Conservation (phyloP, 176 grass and related monocot genomes). For the Secale cereale region DNA sequence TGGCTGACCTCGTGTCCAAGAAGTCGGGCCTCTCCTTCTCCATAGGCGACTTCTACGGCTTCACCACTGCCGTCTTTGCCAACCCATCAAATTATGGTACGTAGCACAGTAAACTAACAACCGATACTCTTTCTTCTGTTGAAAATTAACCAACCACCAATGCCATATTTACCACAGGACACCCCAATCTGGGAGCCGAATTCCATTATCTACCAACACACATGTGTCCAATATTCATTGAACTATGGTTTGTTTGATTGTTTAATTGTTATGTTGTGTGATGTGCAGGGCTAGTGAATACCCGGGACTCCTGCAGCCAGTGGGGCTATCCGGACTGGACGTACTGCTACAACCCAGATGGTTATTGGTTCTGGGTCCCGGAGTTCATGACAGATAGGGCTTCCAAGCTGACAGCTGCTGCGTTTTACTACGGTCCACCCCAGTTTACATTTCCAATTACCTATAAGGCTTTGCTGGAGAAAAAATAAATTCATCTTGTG, state of each 20-base stretch:
- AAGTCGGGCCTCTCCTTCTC: neutral
- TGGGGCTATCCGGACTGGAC: neutral
- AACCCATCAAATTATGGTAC: neutral
- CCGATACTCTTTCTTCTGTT: neutral
- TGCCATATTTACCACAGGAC: no score
- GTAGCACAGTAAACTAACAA: neutral
- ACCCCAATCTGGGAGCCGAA: no score
- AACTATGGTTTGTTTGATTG: no score
- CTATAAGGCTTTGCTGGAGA: neutral
- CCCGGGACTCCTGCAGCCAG: neutral
- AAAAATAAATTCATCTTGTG: neutral
- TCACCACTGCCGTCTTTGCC: neutral
- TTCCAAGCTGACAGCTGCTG: neutral
- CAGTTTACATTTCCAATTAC: slow-evolving; percentile 3
- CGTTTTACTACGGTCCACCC: neutral
- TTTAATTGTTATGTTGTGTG: neutral
- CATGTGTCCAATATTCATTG: no score
- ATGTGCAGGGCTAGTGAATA: slow-evolving; percentile 1
- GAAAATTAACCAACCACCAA: no score
- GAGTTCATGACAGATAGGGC: neutral
- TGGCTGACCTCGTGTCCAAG: neutral
- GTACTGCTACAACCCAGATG: neutral
- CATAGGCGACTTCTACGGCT: neutral
- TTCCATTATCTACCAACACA: no score
- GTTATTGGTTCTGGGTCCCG: slow-evolving; percentile 25